phyloP scores from a whole-genome alignment of 768 basidiomycete genomes.

The Rossbeevera mucosa region DNA sequence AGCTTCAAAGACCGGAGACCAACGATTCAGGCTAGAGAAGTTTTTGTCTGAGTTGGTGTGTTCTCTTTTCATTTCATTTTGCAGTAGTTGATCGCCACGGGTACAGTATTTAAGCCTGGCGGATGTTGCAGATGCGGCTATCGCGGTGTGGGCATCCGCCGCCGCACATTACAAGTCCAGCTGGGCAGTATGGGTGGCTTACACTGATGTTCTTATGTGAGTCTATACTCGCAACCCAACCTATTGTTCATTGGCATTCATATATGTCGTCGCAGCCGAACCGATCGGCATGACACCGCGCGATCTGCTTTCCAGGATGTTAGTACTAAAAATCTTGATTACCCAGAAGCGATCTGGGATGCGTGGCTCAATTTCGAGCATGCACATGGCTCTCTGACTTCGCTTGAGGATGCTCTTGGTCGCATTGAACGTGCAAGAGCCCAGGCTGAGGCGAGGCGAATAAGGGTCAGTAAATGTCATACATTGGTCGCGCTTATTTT shows the following conservation, averaged over 20 bases:
- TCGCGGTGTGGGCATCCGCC: conserved; percentile 62
- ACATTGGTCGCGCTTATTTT: not conserved
- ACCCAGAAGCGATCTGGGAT: conserved; percentile 93
- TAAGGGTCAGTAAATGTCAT: conserved; percentile 44
- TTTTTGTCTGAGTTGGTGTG: conserved; percentile 73
- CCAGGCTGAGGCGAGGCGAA: conserved; percentile 58
- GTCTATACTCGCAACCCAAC: conserved; percentile 18
- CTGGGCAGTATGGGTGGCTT: conserved; percentile 72
- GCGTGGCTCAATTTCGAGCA: conserved; percentile 89
- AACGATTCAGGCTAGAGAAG: conserved; percentile 76
- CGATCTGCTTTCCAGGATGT: conserved; percentile 65
- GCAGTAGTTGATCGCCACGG: not conserved
- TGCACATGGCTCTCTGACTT: conserved; percentile 66
- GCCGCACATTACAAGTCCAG: conserved; percentile 64
- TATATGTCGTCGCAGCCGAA: conserved; percentile 36
- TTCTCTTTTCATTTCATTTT: conserved; percentile 8
- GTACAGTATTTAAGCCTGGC: conserved; percentile 43
- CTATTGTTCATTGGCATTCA: not conserved
- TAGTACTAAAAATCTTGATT: conserved; percentile 75
- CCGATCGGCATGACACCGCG: conserved; percentile 52
- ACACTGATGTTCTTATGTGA: conserved; percentile 71
- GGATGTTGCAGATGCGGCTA: conserved; percentile 49
- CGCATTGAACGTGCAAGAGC: conserved; percentile 61
- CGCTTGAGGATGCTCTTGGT: conserved; percentile 57
- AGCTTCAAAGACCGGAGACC: conserved; percentile 70